Conservation (phyloP, 345 rosid genomes). For the Citrus inodora region DNA sequence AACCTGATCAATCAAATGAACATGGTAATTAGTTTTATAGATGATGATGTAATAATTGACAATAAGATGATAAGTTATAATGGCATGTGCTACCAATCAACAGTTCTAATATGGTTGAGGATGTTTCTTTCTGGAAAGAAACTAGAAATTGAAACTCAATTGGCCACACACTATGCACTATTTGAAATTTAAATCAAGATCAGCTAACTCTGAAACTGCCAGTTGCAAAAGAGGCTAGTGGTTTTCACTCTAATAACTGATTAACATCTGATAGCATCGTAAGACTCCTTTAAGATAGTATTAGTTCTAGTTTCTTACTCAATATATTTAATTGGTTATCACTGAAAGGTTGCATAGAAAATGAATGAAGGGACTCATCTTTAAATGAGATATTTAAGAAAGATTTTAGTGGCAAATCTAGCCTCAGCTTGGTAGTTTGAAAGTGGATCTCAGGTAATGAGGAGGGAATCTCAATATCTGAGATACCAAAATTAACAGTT, state of each 20-base stretch:
- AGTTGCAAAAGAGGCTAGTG: background rate
- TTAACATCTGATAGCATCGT: background rate
- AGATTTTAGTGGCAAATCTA: background rate
- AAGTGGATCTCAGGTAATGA: background rate
- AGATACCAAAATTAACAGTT: background rate
- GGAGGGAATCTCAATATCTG: background rate
- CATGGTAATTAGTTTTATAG: background rate
- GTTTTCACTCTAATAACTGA: background rate
- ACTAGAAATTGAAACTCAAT: background rate
- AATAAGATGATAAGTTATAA: background rate
- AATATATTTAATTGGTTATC: background rate
- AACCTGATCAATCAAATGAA: constrained; percentile 41
- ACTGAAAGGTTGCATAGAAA: background rate
- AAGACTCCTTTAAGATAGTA: background rate
- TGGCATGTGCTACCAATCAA: background rate
- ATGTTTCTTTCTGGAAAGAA: background rate
- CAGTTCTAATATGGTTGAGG: background rate
- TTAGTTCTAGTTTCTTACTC: background rate
- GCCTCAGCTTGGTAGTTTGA: background rate
- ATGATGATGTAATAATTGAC: background rate
- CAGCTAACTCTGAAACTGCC: background rate
- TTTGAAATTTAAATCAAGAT: background rate
- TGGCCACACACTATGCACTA: background rate
- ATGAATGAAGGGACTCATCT: background rate
- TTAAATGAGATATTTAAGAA: background rate